A percentile compares a stretch with the other conserved stretches of the same genome.
phyloP scores from a whole-genome alignment of 257 asterid genomes.

The Oldenlandia corymbosa region DNA sequence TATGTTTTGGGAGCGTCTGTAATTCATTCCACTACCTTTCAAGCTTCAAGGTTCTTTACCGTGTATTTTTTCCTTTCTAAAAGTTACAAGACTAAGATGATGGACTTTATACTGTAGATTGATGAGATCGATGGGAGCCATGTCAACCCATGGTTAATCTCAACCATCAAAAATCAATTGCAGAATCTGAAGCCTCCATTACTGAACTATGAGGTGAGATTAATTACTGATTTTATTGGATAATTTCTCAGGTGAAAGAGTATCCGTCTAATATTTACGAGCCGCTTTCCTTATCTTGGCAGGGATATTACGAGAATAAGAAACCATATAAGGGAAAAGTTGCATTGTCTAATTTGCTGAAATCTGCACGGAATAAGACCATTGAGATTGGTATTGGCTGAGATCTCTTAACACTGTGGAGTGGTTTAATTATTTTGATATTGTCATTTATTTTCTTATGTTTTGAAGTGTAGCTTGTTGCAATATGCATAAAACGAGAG shows the following conservation, averaged over 20 bases:
- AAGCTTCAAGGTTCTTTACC: not conserved
- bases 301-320: slow-evolving; percentile 65
- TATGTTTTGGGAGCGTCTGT: not conserved
- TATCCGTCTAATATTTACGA: not conserved
- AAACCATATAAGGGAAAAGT: slow-evolving; percentile 82
- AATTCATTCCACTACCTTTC: not conserved
- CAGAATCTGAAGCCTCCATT: slow-evolving; percentile 31
- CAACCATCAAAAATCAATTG: slow-evolving; percentile 30
- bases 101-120: slow-evolving; percentile 34
- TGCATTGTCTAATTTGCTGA: slow-evolving; percentile 61
- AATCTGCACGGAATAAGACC: slow-evolving; percentile 64
- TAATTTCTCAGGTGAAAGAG: not conserved
- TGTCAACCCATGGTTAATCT: slow-evolving; percentile 78
- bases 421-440: not conserved
- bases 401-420: not conserved
- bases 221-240: slow-evolving; percentile 6
- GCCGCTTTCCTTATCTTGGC: slow-evolving; percentile 2
- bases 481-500: not conserved
- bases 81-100: slow-evolving; percentile 10
- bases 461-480: not conserved
- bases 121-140: slow-evolving; percentile 40
- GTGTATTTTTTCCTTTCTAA: not conserved
- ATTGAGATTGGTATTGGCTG: slow-evolving; percentile 62
- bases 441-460: not conserved
- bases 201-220: slow-evolving; percentile 35